phyloP scores from a whole-genome alignment of 2,329 filamentous ascomycete species.

The Penicillium frequentans region DNA sequence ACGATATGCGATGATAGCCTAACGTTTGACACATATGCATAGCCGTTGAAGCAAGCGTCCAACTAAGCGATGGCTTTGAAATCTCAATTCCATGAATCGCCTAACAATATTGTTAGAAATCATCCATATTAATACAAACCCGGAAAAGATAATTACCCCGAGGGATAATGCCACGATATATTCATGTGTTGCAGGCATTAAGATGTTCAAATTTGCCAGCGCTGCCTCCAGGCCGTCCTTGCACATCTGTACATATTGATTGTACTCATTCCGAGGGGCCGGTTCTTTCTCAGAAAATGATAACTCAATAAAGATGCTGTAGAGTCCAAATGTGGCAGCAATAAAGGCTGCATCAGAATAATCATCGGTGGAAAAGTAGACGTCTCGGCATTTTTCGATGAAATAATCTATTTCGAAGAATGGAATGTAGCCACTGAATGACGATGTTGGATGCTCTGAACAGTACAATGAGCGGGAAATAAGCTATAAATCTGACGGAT shows the following conservation, averaged over 20 bases:
- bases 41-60: constrained; percentile 61
- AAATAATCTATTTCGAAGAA: constrained; percentile 37
- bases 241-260: constrained; percentile 36
- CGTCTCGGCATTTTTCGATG: constrained; percentile 40
- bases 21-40: constrained; percentile 62
- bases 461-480: not conserved
- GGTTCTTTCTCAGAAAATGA: constrained; percentile 21
- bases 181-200: constrained; percentile 56
- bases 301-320: constrained; percentile 38
- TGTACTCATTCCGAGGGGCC: constrained; percentile 25
- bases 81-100: constrained; percentile 63
- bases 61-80: constrained; percentile 63
- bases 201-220: constrained; percentile 52
- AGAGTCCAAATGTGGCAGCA: constrained; percentile 40
- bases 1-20: constrained; percentile 54
- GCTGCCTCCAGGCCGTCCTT: constrained; percentile 47
- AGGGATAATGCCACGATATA: constrained; percentile 61
- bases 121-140: not conserved
- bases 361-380: constrained; percentile 46
- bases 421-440: constrained; percentile 31
- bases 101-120: constrained; percentile 33
- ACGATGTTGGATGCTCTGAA: constrained; percentile 22
- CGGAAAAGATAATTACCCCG: constrained; percentile 42
- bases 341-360: constrained; percentile 43
- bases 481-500: not conserved